Evolutionary conservation across 2,329 filamentous ascomycete species (phyloP), one percentile per base, ranked within the genome.

Genomic region (Penicillium digitatum): DNA sequence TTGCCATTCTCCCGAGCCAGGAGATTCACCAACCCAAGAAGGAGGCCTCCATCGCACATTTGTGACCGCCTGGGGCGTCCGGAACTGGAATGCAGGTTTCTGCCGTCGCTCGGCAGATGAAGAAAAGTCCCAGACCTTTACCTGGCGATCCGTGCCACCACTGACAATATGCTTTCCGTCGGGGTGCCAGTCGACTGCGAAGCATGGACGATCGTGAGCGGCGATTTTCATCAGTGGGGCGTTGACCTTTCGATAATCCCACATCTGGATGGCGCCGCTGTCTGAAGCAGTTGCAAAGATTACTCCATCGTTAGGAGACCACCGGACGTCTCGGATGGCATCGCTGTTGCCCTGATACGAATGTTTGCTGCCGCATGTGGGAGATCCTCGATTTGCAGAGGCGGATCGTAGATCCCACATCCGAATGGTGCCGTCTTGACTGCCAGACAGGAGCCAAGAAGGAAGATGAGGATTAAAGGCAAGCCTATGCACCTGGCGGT

Each of bases 221-320:
- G 81, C 80, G 53, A 87, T 82, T 60, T 81, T 82, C 62, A 86
- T 72, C 63, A 83, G 77, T 8, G 84, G 79, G 26, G 78, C 76
- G 61, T 78, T 81, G 49, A 78, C 73, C 59, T 83, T 80, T 54
- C 83, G 80, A 56, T 80, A 80, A 67, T 87, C 84, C 84, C 84
- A 87, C 59, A 81, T 76, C 66, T 87, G 84, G 43, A 87, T 79
- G 51, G 78, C 79, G 38, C 84, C 84, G 60, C 81, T 82, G 66
- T 87, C 84, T 16, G 84, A 85, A 42, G 82, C 83, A 61, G 84
- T 82, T 7, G 84, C 84, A 68, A 87, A 86, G 62, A 84, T 79
- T 52, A 82, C 75, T 16, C 80, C 82, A 61, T 86, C 82, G 7
- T 77, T 82, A 8, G 84, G 84, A 32, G 83, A 86, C 84, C 84